These are phyloP conservation scores for Ophiostoma tasmaniense DNA, from an alignment of 2,329 filamentous ascomycete genomes.

Conservation along the genomic window DNA sequence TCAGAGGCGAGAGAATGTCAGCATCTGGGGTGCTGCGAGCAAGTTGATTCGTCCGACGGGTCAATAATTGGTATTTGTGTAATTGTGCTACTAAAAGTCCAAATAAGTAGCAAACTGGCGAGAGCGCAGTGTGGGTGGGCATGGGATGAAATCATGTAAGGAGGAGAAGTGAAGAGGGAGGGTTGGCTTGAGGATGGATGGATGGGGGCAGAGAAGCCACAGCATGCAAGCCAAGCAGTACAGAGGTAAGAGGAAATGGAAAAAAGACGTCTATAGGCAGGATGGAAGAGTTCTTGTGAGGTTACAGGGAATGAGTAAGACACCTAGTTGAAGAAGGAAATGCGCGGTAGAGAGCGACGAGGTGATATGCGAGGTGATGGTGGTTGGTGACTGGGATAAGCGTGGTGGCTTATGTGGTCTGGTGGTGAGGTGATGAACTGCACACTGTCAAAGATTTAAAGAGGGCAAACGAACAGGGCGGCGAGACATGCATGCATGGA, in stretches of 20 bases:
- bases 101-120: not conserved
- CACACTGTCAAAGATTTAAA: not conserved
- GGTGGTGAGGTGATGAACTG: not conserved
- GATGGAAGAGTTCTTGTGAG: not conserved
- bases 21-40: not conserved
- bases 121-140: conserved; percentile 1
- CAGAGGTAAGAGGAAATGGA: not conserved
- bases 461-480: not conserved
- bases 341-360: not conserved
- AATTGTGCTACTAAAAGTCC: not conserved
- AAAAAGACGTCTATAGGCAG: not conserved
- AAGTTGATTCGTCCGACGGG: not conserved
- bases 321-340: not conserved
- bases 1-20: not conserved
- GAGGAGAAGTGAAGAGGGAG: not conserved
- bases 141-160: not conserved
- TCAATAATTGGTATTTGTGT: not conserved
- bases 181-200: not conserved
- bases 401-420: not conserved
- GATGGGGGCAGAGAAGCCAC: not conserved
- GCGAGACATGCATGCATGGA: not conserved
- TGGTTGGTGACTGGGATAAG: not conserved
- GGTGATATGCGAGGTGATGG: not conserved
- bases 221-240: not conserved
- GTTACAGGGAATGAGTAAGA: not conserved